phyloP scores from a whole-genome alignment of 78 protist species.

The Ministeria vibrans region DNA sequence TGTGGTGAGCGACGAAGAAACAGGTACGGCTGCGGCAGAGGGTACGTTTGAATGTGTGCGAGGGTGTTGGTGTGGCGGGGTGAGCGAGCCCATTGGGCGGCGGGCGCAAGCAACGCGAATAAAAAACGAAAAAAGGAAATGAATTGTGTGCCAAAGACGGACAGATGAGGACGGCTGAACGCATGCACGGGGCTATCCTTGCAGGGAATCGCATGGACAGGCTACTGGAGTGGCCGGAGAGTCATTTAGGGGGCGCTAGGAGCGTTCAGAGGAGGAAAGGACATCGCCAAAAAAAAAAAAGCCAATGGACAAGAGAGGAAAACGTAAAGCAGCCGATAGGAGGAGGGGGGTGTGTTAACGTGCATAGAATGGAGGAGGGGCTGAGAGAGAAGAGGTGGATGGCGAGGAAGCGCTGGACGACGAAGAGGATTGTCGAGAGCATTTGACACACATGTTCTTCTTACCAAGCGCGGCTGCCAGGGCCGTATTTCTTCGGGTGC shows the following conservation, averaged over 20 bases:
- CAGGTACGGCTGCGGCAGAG: background rate
- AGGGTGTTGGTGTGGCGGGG: background rate
- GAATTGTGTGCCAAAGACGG: conserved; percentile 17
- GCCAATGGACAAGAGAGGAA: background rate
- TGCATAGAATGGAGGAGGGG: background rate
- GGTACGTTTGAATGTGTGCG: background rate
- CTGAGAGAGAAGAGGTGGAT: background rate
- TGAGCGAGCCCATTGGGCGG: background rate
- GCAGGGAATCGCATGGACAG: background rate
- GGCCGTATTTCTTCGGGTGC: conserved; percentile 67
- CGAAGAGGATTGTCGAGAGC: background rate
- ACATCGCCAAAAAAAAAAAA: background rate
- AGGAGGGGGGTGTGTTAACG: background rate
- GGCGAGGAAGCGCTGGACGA: background rate
- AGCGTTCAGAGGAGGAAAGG: background rate
- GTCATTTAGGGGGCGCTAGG: background rate
- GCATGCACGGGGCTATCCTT: background rate
- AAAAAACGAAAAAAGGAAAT: background rate
- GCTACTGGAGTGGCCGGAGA: background rate
- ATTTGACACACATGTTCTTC: background rate
- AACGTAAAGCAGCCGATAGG: background rate
- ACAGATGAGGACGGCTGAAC: background rate
- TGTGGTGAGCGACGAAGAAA: background rate
- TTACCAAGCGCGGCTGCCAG: conserved; percentile 60
- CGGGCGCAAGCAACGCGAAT: background rate